Conservation (phyloP, 345 rosid genomes). For the Eucalyptus viminalis region DNA sequence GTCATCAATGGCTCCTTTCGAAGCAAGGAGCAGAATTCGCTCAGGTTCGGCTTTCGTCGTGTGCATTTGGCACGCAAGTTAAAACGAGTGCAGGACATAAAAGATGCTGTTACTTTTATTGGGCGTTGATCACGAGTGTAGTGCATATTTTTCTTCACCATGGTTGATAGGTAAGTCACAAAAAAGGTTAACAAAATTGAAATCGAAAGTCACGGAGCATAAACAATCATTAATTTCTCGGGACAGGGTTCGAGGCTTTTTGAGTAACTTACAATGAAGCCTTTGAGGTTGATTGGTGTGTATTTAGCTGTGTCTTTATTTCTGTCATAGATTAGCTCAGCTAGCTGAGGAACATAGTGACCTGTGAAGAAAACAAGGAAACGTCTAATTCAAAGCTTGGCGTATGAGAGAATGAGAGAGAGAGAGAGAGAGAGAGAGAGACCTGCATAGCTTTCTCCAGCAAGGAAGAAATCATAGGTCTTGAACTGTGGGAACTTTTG, state of each 20-base stretch:
- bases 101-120: neutral
- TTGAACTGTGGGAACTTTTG: slow-evolving; percentile 22
- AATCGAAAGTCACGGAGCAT: neutral
- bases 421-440: neutral
- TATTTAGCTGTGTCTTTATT: slow-evolving; percentile 22
- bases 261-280: slow-evolving; percentile 8
- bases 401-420: neutral
- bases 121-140: neutral
- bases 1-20: neutral
- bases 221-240: neutral
- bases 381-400: neutral
- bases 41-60: too few relatives aligned
- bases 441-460: slow-evolving; percentile 34
- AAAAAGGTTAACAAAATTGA: neutral
- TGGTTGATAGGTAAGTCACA: neutral
- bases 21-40: neutral
- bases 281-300: slow-evolving; percentile 15
- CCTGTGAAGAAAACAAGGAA: slow-evolving; percentile 12
- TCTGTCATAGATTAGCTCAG: slow-evolving; percentile 39
- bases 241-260: neutral
- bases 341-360: slow-evolving; percentile 56
- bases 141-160: neutral
- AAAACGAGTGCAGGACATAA: neutral
- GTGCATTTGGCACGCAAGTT: neutral
- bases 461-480: slow-evolving; percentile 10